phyloP scores from a whole-genome alignment of 768 basidiomycete species.

The Dentipellis fragilis region DNA sequence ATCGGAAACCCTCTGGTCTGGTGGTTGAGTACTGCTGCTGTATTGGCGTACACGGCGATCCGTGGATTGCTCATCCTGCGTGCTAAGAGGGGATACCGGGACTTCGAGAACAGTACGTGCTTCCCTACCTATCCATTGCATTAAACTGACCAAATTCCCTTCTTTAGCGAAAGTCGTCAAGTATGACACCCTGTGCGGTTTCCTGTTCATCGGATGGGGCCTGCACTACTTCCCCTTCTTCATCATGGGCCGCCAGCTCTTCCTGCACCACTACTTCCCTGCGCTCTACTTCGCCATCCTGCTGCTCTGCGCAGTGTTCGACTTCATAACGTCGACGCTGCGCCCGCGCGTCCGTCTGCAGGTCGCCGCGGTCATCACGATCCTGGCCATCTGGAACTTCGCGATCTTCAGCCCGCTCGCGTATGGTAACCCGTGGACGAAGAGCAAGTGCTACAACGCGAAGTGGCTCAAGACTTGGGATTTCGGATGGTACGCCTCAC shows the following conservation, averaged over 20 bases:
- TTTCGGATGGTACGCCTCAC: constrained; percentile 65
- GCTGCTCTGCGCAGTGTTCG: constrained; percentile 67
- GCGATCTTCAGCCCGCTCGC: constrained; percentile 68
- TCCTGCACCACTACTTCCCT: constrained; percentile 97
- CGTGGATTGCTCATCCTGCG: constrained; percentile 80
- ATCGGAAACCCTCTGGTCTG: constrained; percentile 92
- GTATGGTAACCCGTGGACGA: constrained; percentile 88
- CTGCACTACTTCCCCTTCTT: constrained; percentile 96
- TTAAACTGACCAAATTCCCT: background rate
- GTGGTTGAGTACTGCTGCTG: constrained; percentile 73
- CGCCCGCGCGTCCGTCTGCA: constrained; percentile 72
- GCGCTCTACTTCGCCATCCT: constrained; percentile 92
- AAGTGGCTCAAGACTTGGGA: constrained; percentile 95
- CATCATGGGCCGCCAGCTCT: constrained; percentile 94
- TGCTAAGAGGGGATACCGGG: constrained; percentile 82
- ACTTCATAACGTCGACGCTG: constrained; percentile 72
- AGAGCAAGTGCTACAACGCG: constrained; percentile 57
- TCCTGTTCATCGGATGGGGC: constrained; percentile 86
- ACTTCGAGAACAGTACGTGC: constrained; percentile 82
- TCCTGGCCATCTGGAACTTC: constrained; percentile 74
- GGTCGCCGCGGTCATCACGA: constrained; percentile 62
- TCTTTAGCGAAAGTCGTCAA: constrained; percentile 76
- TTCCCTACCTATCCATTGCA: background rate
- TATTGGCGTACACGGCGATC: constrained; percentile 54
- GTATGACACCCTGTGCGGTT: constrained; percentile 84